Evolutionary conservation across 129 eudicot genomes (phyloP).

Genomic region (Oenanthe sinensis): DNA sequence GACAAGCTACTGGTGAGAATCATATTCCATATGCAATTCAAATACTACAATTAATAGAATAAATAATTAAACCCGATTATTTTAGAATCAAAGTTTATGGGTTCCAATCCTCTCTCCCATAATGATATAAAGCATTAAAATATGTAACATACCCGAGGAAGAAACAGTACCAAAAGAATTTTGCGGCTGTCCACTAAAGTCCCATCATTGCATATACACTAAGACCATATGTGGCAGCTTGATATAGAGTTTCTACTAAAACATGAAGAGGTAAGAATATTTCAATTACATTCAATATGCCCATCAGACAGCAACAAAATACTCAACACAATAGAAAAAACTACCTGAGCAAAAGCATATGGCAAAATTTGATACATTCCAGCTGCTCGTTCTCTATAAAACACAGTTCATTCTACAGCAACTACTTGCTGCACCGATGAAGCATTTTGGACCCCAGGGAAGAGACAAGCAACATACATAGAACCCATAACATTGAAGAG

Average conservation of each 20-base stretch:
- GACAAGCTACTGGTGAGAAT: no score
- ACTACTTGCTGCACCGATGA: conserved; percentile 3
- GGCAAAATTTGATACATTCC: conserved; percentile 17
- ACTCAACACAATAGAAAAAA: not conserved
- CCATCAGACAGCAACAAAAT: not conserved
- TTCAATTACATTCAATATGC: not conserved
- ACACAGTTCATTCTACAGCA: not conserved
- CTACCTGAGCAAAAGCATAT: conserved; percentile 26
- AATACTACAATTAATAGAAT: no score
- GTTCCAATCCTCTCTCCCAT: no score
- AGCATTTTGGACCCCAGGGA: not conserved
- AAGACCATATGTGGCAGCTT: not conserved
- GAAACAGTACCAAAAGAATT: conserved; percentile 7
- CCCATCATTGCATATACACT: conserved; percentile 1
- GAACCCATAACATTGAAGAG: conserved; percentile 5
- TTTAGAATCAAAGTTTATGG: no score
- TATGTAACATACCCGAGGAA: no score
- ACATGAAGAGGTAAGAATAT: not conserved
- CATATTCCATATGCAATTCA: no score
- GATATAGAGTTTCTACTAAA: conserved; percentile 5
- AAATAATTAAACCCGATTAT: no score
- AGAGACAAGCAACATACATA: not conserved
- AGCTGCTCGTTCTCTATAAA: conserved; percentile 3
- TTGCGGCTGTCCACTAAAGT: not conserved
- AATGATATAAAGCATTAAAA: no score